Percentiles rank a stretch among this genome's conserved stretches.
Evolutionary conservation across 2,329 filamentous ascomycete species (phyloP).

Genomic region (Ophiostoma populinum): DNA sequence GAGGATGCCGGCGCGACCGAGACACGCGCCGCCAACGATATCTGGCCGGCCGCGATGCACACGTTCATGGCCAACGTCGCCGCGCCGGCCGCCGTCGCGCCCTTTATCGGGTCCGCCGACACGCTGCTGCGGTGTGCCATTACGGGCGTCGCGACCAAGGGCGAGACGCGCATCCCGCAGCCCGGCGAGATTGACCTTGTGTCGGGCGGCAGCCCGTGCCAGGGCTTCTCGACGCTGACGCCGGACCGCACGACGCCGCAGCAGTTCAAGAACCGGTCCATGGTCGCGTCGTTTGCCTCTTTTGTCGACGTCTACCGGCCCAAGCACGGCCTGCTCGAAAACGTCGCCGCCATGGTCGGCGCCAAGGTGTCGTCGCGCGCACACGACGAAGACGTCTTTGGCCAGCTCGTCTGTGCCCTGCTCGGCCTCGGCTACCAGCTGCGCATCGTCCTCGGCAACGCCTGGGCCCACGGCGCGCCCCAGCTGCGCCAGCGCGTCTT

Average conservation of each 20-base stretch:
- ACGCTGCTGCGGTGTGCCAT: slow-evolving; percentile 43
- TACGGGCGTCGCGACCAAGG: background rate
- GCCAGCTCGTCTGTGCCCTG: slow-evolving; percentile 54
- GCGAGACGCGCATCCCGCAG: slow-evolving; percentile 25
- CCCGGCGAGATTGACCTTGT: slow-evolving; percentile 53
- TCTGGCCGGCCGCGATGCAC: slow-evolving; percentile 43
- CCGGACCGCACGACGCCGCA: slow-evolving; percentile 30
- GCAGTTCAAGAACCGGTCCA: slow-evolving; percentile 54
- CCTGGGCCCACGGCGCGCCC: slow-evolving; percentile 49
- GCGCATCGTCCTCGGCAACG: slow-evolving; percentile 48
- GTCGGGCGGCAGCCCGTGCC: slow-evolving; percentile 59
- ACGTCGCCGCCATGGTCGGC: slow-evolving; percentile 44
- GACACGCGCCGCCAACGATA: slow-evolving; percentile 53
- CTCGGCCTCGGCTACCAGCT: slow-evolving; percentile 66
- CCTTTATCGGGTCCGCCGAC: slow-evolving; percentile 58
- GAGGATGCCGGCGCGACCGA: slow-evolving; percentile 52
- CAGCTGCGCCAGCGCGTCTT: slow-evolving; percentile 55
- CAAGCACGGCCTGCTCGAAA: slow-evolving; percentile 60
- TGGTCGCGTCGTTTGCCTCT: slow-evolving; percentile 60
- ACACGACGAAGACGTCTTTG: slow-evolving; percentile 53
- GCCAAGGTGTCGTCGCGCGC: slow-evolving; percentile 20
- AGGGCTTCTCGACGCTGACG: slow-evolving; percentile 55
- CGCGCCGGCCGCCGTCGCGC: slow-evolving; percentile 22
- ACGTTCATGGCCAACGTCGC: slow-evolving; percentile 54
- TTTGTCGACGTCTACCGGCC: slow-evolving; percentile 61